phyloP scores from a whole-genome alignment of 2,329 filamentous ascomycete species.

The Penicillium expansum region DNA sequence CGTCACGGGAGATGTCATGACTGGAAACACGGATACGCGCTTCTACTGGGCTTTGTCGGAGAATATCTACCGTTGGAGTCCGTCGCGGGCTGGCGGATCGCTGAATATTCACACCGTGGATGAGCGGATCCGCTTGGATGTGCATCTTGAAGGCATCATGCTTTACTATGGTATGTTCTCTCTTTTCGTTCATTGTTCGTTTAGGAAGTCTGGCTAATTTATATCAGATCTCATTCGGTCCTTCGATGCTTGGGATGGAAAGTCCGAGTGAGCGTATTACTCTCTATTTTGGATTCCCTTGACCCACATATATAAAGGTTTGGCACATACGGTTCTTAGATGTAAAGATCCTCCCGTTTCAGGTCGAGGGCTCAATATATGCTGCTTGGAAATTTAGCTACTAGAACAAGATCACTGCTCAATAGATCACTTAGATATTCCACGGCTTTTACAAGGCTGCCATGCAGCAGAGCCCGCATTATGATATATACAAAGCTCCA shows the following conservation, averaged over 20 bases:
- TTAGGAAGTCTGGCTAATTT: neutral
- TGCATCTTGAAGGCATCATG: conserved; percentile 45
- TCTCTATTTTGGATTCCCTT: neutral
- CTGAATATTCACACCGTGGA: conserved; percentile 53
- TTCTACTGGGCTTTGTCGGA: conserved; percentile 54
- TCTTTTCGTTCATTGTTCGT: neutral
- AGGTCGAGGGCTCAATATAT: neutral
- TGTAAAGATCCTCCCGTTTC: neutral
- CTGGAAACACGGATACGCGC: conserved; percentile 53
- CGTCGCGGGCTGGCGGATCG: conserved; percentile 45
- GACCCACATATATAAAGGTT: neutral
- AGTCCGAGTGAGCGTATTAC: conserved; percentile 8
- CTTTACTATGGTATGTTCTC: conserved; percentile 41
- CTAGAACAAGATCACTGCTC: neutral
- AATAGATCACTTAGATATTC: neutral
- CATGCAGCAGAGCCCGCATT: neutral
- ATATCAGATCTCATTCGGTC: conserved; percentile 32
- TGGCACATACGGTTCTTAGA: neutral
- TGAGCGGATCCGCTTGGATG: conserved; percentile 46
- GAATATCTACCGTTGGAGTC: conserved; percentile 54
- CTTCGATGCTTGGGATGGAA: conserved; percentile 29
- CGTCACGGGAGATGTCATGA: conserved; percentile 49
- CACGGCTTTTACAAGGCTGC: neutral
- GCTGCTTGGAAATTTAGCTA: neutral
- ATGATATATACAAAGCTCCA: neutral